Conservation (phyloP, 139 green algal genomes). For the Nannochloris sp. region DNA sequence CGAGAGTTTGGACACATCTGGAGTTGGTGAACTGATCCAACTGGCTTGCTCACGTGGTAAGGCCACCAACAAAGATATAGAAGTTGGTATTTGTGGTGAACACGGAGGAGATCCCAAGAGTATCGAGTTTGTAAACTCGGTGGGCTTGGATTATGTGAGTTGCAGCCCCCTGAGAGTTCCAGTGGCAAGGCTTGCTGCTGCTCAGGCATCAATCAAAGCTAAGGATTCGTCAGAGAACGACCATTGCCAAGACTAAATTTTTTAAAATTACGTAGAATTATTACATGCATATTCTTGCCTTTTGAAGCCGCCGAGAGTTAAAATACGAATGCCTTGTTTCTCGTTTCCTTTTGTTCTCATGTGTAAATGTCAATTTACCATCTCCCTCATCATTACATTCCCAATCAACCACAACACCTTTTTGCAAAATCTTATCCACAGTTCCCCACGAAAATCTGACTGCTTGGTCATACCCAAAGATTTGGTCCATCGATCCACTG, state of each 20-base stretch:
- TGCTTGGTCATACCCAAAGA: constrained; percentile 66
- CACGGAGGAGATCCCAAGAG: constrained; percentile 77
- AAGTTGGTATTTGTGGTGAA: constrained; percentile 85
- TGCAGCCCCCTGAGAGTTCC: constrained; percentile 84
- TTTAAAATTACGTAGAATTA: not conserved
- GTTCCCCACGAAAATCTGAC: constrained; percentile 54
- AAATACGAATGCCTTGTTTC: constrained; percentile 46
- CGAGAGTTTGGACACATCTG: constrained; percentile 63
- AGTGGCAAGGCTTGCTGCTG: constrained; percentile 78
- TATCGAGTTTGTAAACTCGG: constrained; percentile 65
- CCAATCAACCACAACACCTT: constrained; percentile 33
- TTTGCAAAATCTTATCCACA: constrained; percentile 31
- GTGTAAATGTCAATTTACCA: too few species aligned
- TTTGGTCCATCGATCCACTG: constrained; percentile 40
- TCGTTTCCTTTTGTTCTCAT: not conserved
- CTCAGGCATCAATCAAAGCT: constrained; percentile 58
- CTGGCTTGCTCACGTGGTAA: constrained; percentile 66
- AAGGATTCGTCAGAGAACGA: constrained; percentile 1
- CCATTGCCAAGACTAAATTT: constrained; percentile 12
- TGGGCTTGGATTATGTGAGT: constrained; percentile 72
- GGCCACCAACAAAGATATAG: constrained; percentile 44
- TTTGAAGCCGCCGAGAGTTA: constrained; percentile 41
- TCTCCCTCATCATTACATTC: constrained; percentile 26
- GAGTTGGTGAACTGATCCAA: constrained; percentile 78
- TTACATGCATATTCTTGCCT: constrained; percentile 8